Percentiles rank a stretch among this genome's conserved stretches.
Conservation (phyloP, 345 rosid genomes). For the Gossypium thurberi region DNA sequence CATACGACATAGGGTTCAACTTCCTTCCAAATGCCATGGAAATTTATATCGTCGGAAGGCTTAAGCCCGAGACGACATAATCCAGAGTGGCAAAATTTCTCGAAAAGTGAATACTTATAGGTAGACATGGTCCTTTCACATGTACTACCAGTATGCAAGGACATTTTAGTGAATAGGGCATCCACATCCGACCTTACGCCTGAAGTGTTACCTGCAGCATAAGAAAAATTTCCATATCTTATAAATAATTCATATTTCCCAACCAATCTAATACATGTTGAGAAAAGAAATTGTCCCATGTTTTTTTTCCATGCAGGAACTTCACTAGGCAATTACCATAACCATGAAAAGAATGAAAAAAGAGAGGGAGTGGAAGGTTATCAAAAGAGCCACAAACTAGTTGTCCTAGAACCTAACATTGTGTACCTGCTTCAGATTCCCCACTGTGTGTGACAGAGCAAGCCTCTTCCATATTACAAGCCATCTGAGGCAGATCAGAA, state of each 20-base stretch:
- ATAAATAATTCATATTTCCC: constrained; percentile 3
- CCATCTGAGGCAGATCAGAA: constrained; percentile 10
- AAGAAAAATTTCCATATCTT: background rate
- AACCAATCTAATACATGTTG: background rate
- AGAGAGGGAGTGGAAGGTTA: background rate
- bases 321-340: background rate
- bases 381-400: constrained; percentile 1
- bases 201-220: constrained; percentile 28
- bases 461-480: background rate
- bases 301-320: background rate
- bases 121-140: constrained; percentile 17
- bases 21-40: constrained; percentile 55
- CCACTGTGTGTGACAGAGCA: constrained; percentile 2
- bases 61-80: constrained; percentile 59
- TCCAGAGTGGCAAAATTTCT: constrained; percentile 60
- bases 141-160: constrained; percentile 16
- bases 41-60: constrained; percentile 39
- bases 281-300: background rate
- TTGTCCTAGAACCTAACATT: constrained; percentile 4
- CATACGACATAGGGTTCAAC: constrained; percentile 57
- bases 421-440: constrained; percentile 22
- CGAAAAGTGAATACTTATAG: constrained; percentile 47
- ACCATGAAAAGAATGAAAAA: constrained; percentile 3
- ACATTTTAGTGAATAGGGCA: constrained; percentile 13
- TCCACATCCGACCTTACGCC: constrained; percentile 15